Conservation (phyloP, 768 basidiomycete species). For the Hericium rajendrae region DNA sequence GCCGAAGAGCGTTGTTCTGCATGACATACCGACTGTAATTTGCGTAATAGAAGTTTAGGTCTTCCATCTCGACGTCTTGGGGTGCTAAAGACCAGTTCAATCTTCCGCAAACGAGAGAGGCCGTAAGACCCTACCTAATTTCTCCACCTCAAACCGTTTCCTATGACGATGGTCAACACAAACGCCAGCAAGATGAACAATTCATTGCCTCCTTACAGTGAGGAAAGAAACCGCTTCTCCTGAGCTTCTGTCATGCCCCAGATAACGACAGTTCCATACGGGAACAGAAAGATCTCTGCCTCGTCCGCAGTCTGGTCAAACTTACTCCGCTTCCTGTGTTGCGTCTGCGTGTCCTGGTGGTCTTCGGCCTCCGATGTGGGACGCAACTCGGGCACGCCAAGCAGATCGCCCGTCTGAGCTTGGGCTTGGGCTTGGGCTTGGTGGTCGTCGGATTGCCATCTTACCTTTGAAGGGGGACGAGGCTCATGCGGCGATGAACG, state of each 20-base stretch:
- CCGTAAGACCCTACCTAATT: slow-evolving; percentile 45
- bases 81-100: slow-evolving; percentile 37
- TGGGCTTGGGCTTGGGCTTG: slow-evolving; percentile 10
- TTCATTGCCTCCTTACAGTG: slow-evolving; percentile 52
- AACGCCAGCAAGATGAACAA: background rate
- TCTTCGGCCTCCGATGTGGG: slow-evolving; percentile 16
- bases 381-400: slow-evolving; percentile 68
- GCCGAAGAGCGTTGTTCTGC: background rate
- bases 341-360: background rate
- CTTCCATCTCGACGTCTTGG: slow-evolving; percentile 94
- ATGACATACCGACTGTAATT: slow-evolving; percentile 65
- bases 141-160: slow-evolving; percentile 91
- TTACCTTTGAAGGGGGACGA: slow-evolving; percentile 1
- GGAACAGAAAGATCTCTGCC: slow-evolving; percentile 88
- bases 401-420: slow-evolving; percentile 51
- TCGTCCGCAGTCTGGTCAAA: slow-evolving; percentile 52
- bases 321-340: slow-evolving; percentile 47
- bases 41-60: slow-evolving; percentile 93
- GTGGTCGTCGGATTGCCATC: slow-evolving; percentile 5
- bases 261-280: slow-evolving; percentile 91
- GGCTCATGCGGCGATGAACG: slow-evolving; percentile 13
- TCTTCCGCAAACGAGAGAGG: slow-evolving; percentile 5
- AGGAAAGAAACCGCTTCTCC: slow-evolving; percentile 82
- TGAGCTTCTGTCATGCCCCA: slow-evolving; percentile 97
- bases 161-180: slow-evolving; percentile 29